A percentile compares a stretch with the other conserved stretches of the same genome.
phyloP scores from a whole-genome alignment of 768 basidiomycete genomes.

The Tylopilus felleus region DNA sequence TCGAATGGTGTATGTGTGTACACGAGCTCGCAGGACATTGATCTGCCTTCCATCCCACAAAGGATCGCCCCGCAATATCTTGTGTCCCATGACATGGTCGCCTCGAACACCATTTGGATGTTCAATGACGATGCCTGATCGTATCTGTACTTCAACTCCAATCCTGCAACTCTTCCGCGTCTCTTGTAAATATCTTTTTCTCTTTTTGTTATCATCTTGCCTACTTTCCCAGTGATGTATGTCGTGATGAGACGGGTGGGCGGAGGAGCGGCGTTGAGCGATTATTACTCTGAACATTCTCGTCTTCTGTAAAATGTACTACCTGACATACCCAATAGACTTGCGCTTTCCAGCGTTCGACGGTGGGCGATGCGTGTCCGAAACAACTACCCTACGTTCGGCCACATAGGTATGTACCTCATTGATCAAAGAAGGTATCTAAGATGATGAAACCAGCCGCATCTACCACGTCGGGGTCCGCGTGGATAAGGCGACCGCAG shows the following conservation, averaged over 20 bases:
- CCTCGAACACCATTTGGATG: constrained; percentile 15
- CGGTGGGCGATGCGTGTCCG: background rate
- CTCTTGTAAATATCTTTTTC: constrained; percentile 20
- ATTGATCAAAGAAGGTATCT: background rate
- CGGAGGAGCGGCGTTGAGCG: constrained; percentile 16
- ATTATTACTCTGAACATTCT: constrained; percentile 20
- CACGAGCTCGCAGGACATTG: constrained; percentile 13
- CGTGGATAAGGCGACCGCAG: constrained; percentile 2
- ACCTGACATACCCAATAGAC: constrained; percentile 28
- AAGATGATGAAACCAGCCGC: background rate
- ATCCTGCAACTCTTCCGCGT: constrained; percentile 11
- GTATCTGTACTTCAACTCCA: background rate
- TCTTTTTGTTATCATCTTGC: constrained; percentile 13
- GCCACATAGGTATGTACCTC: background rate
- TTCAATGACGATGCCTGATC: constrained; percentile 14
- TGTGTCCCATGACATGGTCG: constrained; percentile 12
- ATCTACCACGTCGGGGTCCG: background rate
- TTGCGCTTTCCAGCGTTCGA: background rate
- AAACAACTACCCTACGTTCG: background rate
- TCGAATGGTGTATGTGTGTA: constrained; percentile 20
- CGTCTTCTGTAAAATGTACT: constrained; percentile 23
- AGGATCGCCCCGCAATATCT: constrained; percentile 12
- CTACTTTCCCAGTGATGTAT: constrained; percentile 27
- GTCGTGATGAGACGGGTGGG: constrained; percentile 16
- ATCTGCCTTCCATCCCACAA: constrained; percentile 6